These are phyloP conservation scores for Westerdykella ornata DNA, from an alignment of 2,329 filamentous ascomycete genomes.

Conservation along the genomic window DNA sequence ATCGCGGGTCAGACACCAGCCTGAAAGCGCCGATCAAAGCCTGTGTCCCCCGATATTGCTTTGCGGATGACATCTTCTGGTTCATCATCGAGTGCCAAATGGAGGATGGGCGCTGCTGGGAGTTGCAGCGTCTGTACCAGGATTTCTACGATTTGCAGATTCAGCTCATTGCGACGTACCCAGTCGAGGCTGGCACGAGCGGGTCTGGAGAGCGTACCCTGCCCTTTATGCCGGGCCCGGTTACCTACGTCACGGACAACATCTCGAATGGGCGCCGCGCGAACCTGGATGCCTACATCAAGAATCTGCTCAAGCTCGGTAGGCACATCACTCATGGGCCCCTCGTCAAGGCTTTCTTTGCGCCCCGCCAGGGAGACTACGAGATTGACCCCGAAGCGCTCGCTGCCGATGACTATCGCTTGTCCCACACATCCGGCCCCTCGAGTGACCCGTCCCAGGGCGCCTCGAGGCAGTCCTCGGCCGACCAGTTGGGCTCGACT, in stretches of 20 bases:
- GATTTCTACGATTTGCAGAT: constrained; percentile 99
- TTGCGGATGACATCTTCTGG: constrained; percentile 97
- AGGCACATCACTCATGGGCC: constrained; percentile 76
- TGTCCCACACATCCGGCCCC: constrained; percentile 53
- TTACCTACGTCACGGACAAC: constrained; percentile 95
- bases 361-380: constrained; percentile 82
- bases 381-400: constrained; percentile 70
- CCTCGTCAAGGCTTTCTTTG: constrained; percentile 85
- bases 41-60: constrained; percentile 86
- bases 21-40: constrained; percentile 73
- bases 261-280: constrained; percentile 90
- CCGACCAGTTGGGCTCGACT: constrained; percentile 34
- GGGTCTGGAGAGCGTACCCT: constrained; percentile 67
- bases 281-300: constrained; percentile 92
- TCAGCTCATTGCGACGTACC: constrained; percentile 82
- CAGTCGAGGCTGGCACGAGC: constrained; percentile 83
- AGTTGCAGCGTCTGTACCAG: constrained; percentile 89
- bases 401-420: constrained; percentile 62
- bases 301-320: constrained; percentile 77
- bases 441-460: constrained; percentile 36
- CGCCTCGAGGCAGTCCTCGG: constrained; percentile 34
- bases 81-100: constrained; percentile 90
- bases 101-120: constrained; percentile 87
- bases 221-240: constrained; percentile 96
- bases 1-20: constrained; percentile 34